Conservation (phyloP, 768 basidiomycete genomes). For the Cystobasidium onofrii region DNA sequence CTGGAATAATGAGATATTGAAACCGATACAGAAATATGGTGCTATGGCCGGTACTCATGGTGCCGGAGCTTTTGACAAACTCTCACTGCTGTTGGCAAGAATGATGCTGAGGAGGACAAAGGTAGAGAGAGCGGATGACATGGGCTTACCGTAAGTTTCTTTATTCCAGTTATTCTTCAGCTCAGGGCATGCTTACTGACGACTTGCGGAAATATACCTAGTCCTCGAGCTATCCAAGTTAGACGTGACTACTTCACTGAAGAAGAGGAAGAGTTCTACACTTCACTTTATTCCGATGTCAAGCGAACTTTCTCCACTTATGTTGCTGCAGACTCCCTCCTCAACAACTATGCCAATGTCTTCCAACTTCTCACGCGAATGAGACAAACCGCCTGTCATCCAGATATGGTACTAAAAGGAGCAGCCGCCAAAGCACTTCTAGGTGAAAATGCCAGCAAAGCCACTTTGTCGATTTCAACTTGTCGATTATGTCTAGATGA, state of each 20-base stretch:
- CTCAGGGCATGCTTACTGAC: neutral
- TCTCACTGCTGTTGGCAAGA: slow-evolving; percentile 75
- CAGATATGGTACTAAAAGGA: slow-evolving; percentile 82
- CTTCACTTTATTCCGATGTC: slow-evolving; percentile 71
- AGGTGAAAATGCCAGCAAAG: slow-evolving; percentile 43
- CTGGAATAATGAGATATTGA: slow-evolving; percentile 93
- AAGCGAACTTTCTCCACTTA: slow-evolving; percentile 85
- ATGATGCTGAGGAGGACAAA: slow-evolving; percentile 73
- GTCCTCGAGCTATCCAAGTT: slow-evolving; percentile 75
- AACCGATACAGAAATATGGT: slow-evolving; percentile 78
- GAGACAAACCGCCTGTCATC: slow-evolving; percentile 54
- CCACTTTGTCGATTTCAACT: slow-evolving; percentile 35
- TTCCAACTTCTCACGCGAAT: slow-evolving; percentile 74
- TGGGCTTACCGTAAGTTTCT: slow-evolving; percentile 61
- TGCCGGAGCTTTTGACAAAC: slow-evolving; percentile 75
- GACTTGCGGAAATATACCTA: neutral
- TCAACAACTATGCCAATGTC: slow-evolving; percentile 65
- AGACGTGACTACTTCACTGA: slow-evolving; percentile 87
- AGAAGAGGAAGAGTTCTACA: slow-evolving; percentile 73
- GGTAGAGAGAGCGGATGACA: slow-evolving; percentile 90
- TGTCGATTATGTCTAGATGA: slow-evolving; percentile 95
- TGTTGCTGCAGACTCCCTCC: slow-evolving; percentile 69
- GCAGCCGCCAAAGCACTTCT: slow-evolving; percentile 63
- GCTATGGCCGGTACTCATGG: slow-evolving; percentile 63
- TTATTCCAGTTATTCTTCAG: neutral